Evolutionary conservation across 306 rosid species (phyloP).

Genomic region (Lathyrus tuberosus): DNA sequence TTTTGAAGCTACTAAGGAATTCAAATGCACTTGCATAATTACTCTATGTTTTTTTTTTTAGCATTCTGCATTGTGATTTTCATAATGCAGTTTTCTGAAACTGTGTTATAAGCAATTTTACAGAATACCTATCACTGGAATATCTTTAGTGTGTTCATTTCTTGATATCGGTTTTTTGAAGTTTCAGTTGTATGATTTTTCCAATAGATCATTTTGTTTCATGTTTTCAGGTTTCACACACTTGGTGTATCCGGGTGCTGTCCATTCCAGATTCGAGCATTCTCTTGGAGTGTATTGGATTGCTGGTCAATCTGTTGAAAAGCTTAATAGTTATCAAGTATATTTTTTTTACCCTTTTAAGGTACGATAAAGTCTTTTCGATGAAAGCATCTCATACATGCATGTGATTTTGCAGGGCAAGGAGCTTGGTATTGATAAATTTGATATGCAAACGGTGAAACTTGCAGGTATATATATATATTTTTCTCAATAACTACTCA

Average conservation of each 20-base stretch:
- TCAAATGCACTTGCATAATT: constrained; percentile 1
- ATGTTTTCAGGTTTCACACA: constrained; percentile 71
- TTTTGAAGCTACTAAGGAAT: constrained; percentile 16
- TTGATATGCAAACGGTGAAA: constrained; percentile 88
- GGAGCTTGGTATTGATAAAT: constrained; percentile 79
- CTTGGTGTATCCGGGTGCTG: constrained; percentile 90
- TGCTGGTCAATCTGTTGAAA: constrained; percentile 79
- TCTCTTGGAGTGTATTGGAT: constrained; percentile 96
- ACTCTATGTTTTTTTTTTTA: not conserved
- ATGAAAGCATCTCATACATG: constrained; percentile 12
- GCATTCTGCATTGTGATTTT: constrained; percentile 22
- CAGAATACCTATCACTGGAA: no score
- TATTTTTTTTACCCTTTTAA: constrained; percentile 11
- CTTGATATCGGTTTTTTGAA: no score
- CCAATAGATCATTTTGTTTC: constrained; percentile 33
- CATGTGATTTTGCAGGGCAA: constrained; percentile 62
- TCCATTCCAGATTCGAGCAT: constrained; percentile 93
- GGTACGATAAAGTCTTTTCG: not conserved
- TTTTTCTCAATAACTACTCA: constrained; percentile 11
- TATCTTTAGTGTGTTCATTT: no score
- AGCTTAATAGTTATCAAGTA: constrained; percentile 73
- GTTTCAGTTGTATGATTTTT: constrained; percentile 13
- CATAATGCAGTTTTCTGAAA: not conserved
- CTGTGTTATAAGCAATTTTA: not conserved
- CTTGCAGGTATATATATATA: constrained; percentile 77